These are phyloP conservation scores for Aspergillus spinulosporus DNA, from an alignment of 2,329 filamentous ascomycete species.

Conservation along the genomic window DNA sequence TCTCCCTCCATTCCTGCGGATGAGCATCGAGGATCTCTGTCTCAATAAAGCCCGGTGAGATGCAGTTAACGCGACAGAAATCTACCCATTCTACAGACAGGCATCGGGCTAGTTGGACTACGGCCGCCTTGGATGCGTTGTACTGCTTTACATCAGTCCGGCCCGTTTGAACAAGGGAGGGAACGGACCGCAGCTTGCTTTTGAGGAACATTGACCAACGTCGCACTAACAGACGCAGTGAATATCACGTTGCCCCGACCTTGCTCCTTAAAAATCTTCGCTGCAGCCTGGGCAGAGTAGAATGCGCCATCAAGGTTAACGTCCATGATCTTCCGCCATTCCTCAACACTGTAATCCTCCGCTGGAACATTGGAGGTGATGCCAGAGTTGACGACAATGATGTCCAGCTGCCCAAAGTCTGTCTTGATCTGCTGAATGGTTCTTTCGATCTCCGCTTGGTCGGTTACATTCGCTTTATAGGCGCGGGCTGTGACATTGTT, in stretches of 20 bases:
- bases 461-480: slow-evolving; percentile 34
- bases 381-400: slow-evolving; percentile 50
- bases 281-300: slow-evolving; percentile 40
- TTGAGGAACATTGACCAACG: slow-evolving; percentile 41
- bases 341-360: slow-evolving; percentile 38
- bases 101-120: not conserved
- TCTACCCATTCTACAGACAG: slow-evolving; percentile 36
- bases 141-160: not conserved
- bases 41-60: slow-evolving; percentile 15
- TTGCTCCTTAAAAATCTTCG: slow-evolving; percentile 36
- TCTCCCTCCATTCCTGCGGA: slow-evolving; percentile 31
- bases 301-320: slow-evolving; percentile 43
- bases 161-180: no score
- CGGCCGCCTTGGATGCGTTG: not conserved
- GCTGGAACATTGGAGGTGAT: slow-evolving; percentile 28
- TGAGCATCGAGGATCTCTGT: slow-evolving; percentile 28
- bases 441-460: slow-evolving; percentile 30
- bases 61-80: slow-evolving; percentile 41
- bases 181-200: slow-evolving; percentile 32
- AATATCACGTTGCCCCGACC: slow-evolving; percentile 39
- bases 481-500: slow-evolving; percentile 33
- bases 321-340: slow-evolving; percentile 42
- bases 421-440: slow-evolving; percentile 33
- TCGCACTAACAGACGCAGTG: slow-evolving; percentile 39
- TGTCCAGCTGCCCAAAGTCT: slow-evolving; percentile 47